phyloP scores from a whole-genome alignment of 306 rosid species.

The Malus sylvestris region DNA sequence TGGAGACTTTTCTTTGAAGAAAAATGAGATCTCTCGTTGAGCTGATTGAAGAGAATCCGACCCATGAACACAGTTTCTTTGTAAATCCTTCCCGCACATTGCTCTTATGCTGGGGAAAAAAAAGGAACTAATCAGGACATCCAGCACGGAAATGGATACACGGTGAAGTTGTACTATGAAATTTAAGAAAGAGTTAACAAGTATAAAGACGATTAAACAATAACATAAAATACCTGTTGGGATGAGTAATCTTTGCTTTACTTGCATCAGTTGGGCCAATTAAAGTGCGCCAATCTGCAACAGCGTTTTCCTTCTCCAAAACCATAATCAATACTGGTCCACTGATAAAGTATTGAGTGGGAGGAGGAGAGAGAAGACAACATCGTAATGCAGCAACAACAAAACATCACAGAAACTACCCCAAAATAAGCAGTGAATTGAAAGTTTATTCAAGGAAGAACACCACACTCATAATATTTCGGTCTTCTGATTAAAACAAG shows the following conservation, averaged over 20 bases:
- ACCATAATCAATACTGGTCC: constrained; percentile 71
- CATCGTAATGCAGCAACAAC: not conserved
- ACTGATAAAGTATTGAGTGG: constrained; percentile 26
- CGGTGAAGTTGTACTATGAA: constrained; percentile 5
- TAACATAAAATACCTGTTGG: constrained; percentile 53
- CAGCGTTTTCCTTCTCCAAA: constrained; percentile 79
- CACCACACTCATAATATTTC: not conserved
- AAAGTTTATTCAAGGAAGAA: not conserved
- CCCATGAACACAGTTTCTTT: constrained; percentile 82
- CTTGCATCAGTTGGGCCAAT: constrained; percentile 91
- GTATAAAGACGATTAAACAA: constrained; percentile 5
- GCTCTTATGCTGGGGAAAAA: constrained; percentile 59
- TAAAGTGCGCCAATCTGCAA: constrained; percentile 80
- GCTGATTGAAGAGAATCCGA: constrained; percentile 78
- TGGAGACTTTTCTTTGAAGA: constrained; percentile 55
- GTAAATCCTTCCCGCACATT: constrained; percentile 52
- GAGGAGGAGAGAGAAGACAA: constrained; percentile 1
- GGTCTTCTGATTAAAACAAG: not conserved
- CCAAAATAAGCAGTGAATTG: not conserved
- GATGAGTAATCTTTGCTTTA: constrained; percentile 78
- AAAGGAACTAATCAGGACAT: constrained; percentile 11
- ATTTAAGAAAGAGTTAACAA: constrained; percentile 4
- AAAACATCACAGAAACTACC: not conserved
- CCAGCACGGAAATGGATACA: constrained; percentile 10
- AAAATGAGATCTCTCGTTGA: constrained; percentile 59